Base-by-base conservation (phyloP, 768 basidiomycete species). In the Leccinum disarticulatum region DNA sequence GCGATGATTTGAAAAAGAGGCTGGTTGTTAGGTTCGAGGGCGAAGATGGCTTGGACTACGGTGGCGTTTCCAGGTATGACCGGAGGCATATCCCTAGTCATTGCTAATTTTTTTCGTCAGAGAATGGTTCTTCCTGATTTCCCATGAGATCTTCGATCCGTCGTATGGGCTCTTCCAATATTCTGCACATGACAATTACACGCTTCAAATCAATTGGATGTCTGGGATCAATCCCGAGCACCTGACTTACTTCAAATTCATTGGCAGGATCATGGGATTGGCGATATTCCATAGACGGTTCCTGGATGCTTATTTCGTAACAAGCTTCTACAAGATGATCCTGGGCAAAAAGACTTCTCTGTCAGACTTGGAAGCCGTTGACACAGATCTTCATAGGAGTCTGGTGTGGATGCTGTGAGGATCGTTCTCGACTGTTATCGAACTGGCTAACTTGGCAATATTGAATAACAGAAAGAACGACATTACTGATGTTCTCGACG, bases 111-210 rank as follows among this genome's bases (percentile, higher is more conserved):
- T 25, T 60, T 47, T 38, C 11, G 17, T 22, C 61, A 91, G 90
- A 72, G 90, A 91, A 75, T 92, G 90, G 88, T 91, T 92, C 77
- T 91, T 92, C 83, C 76, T 91, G 3, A 77, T 92, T 51, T 91
- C 89, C 1, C 90, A 90, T 59, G 87, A 91, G 66, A 87, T 92
- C 64, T 91, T 92, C 76, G 86, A 91, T 67, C 89, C 90, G 22
- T 87, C 84, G 55, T 91, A 91, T 59, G 89, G 90, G n/a, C 73
- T 91, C 36, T 91, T 91, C 66, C 87, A 91, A 70, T 92, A 91
- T 66, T 90, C 89, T 0, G 80, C 87, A 4, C 85, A 86, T 66
- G 90, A 91, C 77, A 88, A 88, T 65, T 91, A 90, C 66, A 90
- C 89, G 1, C 80, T 91, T 4, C 87, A 90, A 73, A 88, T 91